Evolutionary conservation across 2,329 filamentous ascomycete genomes (phyloP).

Genomic region (Colletotrichum liriopes): DNA sequence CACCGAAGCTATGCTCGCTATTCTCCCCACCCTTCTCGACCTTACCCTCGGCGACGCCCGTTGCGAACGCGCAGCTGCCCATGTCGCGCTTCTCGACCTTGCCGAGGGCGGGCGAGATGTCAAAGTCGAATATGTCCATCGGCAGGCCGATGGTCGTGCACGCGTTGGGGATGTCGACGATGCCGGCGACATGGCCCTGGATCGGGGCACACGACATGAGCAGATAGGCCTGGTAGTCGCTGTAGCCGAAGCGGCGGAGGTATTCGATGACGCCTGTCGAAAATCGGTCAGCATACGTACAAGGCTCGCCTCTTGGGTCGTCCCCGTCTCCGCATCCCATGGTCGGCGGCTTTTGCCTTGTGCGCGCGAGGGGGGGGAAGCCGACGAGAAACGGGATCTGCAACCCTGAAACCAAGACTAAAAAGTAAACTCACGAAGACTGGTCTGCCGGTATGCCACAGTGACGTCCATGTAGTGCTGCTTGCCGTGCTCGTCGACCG

Average conservation of each 20-base stretch:
- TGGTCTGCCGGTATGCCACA: constrained; percentile 88
- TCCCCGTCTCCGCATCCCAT: not conserved
- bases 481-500: constrained; percentile 88
- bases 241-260: constrained; percentile 80
- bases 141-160: constrained; percentile 91
- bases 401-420: not conserved
- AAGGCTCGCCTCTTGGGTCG: not conserved
- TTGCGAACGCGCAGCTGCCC: constrained; percentile 75
- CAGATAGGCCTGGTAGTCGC: constrained; percentile 86
- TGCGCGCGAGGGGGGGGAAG: not conserved
- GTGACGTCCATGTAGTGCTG: constrained; percentile 92
- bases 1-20: constrained; percentile 65
- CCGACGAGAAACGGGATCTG: not conserved
- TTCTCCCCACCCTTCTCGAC: constrained; percentile 62
- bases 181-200: constrained; percentile 89
- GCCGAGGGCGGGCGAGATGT: constrained; percentile 78
- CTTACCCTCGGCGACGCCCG: constrained; percentile 60
- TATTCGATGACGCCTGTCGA: constrained; percentile 81
- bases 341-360: not conserved
- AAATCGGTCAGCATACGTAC: not conserved
- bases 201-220: constrained; percentile 88
- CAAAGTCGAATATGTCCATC: constrained; percentile 96
- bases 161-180: constrained; percentile 92
- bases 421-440: constrained; percentile 64
- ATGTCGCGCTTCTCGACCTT: constrained; percentile 58